Evolutionary conservation across 2,329 filamentous ascomycete genomes (phyloP), one percentile per base, ranked within the genome.

Genomic region (Ascosphaera aggregata): DNA sequence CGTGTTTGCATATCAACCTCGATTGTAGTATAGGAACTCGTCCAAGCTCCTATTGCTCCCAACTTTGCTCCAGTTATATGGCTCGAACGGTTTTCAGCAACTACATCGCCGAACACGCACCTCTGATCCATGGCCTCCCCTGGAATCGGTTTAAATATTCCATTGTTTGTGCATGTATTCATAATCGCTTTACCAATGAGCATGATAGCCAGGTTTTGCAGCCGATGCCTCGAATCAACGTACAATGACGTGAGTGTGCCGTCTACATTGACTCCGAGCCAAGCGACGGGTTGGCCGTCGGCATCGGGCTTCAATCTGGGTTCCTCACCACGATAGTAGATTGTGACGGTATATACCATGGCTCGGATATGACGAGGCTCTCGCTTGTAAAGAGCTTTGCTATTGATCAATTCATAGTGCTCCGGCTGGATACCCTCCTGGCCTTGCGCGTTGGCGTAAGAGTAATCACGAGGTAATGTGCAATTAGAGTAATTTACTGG

Each of bases 21-120:
- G 40, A 60, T 43, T 18, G 57, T 53, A 18, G 51, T 46, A 58
- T 58, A 63, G 3, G 50, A 47, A 39, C 54, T 49, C 30, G 48
- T 54, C 46, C 56, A 58, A 42, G 46, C 45, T 2, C 51, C 41
- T 40, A 45, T 38, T 3, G 57, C 60, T 2, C 57, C 59, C 41
- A 61, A 43, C 47, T 62, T 63, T 49, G 59, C 55, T 59, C 62
- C 61, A 17, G 60, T 58, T 35, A 54, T 49, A 15, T 49, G 48
- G 52, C 59, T 61, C 2, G 54, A 49, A 30, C 36, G 27, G 44
- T 62, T 62, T 24, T 42, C 42, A 37, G 44, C 41, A 22, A 46
- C 48, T 36, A 60, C 58, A 41, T 61, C 58, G 2, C 55, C 48
- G 49, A 59, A 56, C n/a, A 49, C 50, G 51, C 52, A 59, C 11